These are phyloP conservation scores for Auricularia sp. DNA, from an alignment of 768 basidiomycete species.

Conservation along the genomic window DNA sequence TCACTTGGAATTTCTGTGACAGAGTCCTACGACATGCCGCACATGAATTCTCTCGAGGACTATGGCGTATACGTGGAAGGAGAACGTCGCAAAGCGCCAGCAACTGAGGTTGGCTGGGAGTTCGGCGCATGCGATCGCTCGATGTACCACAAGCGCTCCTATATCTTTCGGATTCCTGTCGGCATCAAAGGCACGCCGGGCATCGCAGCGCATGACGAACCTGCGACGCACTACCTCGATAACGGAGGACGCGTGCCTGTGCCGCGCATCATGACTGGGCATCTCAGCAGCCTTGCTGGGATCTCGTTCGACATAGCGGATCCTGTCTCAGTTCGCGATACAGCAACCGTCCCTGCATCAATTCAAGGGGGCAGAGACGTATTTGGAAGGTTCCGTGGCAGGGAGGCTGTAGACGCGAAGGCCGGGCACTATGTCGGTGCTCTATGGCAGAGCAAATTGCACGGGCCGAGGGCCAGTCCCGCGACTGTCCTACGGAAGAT, in stretches of 20 bases:
- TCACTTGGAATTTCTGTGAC: too few species aligned
- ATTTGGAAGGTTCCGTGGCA: neutral
- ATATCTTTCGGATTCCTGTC: neutral
- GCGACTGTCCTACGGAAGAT: too few species aligned
- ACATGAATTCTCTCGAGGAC: neutral
- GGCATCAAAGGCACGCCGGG: neutral
- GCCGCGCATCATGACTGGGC: neutral
- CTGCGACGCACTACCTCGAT: neutral
- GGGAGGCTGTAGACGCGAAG: neutral
- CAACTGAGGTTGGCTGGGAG: neutral
- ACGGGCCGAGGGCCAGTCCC: neutral
- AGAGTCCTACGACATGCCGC: neutral
- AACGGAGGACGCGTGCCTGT: neutral
- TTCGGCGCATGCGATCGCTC: neutral
- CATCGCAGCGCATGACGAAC: neutral
- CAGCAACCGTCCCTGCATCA: neutral
- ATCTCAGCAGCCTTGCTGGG: neutral
- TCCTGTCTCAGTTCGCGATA: neutral
- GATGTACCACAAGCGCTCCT: neutral
- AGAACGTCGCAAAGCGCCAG: neutral
- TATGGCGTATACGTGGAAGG: neutral
- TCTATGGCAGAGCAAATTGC: neutral
- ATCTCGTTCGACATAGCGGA: neutral
- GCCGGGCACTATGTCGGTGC: neutral
- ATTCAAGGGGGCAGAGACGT: neutral